Evolutionary conservation across 176 grass and related monocot genomes (phyloP), one percentile per base, ranked within the genome.

Genomic region (Musa acuminata): DNA sequence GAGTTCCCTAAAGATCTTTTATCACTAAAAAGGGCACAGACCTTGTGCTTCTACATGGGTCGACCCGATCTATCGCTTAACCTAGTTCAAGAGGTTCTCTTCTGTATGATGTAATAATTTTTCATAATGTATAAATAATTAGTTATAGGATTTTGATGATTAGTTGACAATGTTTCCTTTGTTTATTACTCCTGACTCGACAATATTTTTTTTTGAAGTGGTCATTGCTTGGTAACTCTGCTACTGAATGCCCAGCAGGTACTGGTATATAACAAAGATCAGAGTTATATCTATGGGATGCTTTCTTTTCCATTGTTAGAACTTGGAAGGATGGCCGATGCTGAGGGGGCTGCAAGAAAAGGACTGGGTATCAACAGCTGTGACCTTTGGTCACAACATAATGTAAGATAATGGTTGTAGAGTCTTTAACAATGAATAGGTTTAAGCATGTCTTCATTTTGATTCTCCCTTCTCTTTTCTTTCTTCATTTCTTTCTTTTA

Each of bases 271-370:
- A 92, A 92, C 50, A 67, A 89, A 82, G 79, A 86, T 63, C 81
- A 78, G 48, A 89, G 76, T 29, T 92, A 82, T 66, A 82, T 92
- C 78, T 92, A 89, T 10, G 90, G 90, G 57, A 75, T 92, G 86
- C 90, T 92, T 1, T 84, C 90, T 60, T 92, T 92, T 80, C 86
- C 84, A 82, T 84, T 92, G 59, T 77, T 92, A 35, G 90, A 92
- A 49, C 84, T 92, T 21, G 86, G 84, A 75, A 78, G 76, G 54
- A 89, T 92, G 84, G 35, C 81, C 11, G 86, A 92, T 52, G 90
- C 90, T 82, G 90, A 89, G 65, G 77, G 0, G 12, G 86, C 90
- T 80, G 86, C 90, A 67, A 77, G 86, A 49, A 92, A 86, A 82
- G 90, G 90, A 71, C 74, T 92, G 77, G 69, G 69, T 25, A 89